phyloP scores from a whole-genome alignment of 2,329 filamentous ascomycete genomes.

The Cytospora piceicola region DNA sequence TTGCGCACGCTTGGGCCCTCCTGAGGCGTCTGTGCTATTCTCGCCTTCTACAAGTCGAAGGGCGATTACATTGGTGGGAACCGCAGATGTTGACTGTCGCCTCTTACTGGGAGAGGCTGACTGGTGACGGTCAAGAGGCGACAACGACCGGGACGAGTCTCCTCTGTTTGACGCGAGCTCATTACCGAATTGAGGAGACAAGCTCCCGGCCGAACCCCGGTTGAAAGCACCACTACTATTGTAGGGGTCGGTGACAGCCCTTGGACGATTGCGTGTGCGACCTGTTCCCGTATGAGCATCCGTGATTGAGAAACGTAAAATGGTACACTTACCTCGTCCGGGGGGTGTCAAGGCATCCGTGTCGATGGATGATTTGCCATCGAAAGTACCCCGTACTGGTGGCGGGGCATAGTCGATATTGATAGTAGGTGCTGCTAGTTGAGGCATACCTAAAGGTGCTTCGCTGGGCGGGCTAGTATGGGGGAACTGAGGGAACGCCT shows the following conservation, averaged over 20 bases:
- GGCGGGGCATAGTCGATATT: conserved; percentile 91
- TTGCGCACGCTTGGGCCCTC: conserved; percentile 77
- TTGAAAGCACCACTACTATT: conserved; percentile 50
- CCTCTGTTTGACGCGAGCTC: conserved; percentile 47
- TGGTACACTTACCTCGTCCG: conserved; percentile 60
- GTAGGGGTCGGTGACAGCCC: conserved; percentile 64
- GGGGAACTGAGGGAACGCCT: conserved; percentile 57
- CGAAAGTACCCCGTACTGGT: conserved; percentile 67
- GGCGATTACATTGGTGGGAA: conserved; percentile 72
- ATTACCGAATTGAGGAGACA: conserved; percentile 56
- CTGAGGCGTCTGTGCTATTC: conserved; percentile 63
- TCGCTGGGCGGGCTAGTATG: conserved; percentile 50
- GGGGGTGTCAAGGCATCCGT: conserved; percentile 85
- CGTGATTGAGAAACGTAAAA: neutral
- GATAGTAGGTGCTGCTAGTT: conserved; percentile 84
- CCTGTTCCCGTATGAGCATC: conserved; percentile 39
- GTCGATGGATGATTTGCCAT: conserved; percentile 68
- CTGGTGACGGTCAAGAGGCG: conserved; percentile 58
- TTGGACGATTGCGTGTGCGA: conserved; percentile 53
- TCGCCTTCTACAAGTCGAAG: conserved; percentile 88
- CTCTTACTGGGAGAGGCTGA: conserved; percentile 52
- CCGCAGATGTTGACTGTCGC: conserved; percentile 67
- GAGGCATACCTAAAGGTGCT: conserved; percentile 54
- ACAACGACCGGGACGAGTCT: conserved; percentile 60
- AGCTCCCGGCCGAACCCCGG: conserved; percentile 45